Base-by-base conservation (phyloP, 2,329 filamentous ascomycete genomes). In the Lecanicillium sp. region DNA sequence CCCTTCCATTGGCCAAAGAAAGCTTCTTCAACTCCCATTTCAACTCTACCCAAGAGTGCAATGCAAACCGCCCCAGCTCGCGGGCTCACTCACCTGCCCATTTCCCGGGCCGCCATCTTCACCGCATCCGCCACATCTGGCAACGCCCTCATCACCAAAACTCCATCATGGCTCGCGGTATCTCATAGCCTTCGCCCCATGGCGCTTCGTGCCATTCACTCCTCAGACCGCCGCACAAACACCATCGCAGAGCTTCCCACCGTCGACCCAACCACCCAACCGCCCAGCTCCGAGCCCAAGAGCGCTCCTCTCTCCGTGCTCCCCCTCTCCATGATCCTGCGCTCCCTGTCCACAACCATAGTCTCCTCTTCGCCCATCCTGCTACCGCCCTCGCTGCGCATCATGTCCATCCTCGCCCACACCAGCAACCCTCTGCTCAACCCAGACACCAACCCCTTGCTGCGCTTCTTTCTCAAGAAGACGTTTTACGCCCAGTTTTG, bases 401-500 rank as follows among this genome's bases (percentile, higher is more conserved):
- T 83, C 42, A 82, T 94, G 62, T 73, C 70, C 6, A 57, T 73
- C 16, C 73, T 94, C 49, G 83, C 88, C 9, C 71, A 86, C 56
- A 80, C 83, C 18, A 73, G 73, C 36, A 80, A 67, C 41, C 64
- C 74, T 2, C 39, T 88, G 0, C 68, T 92, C 41, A 81, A 82
- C 57, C 80, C 87, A 4, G 86, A 94, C 54, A 69, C 64, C 37
- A 95, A 94, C 55, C 77, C 77, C 0, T 33, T 90, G 2, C 69
- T 94, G 13, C 73, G 78, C 31, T 75, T 68, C 43, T 55, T 88
- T 30, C 67, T 95, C 35, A 87, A 88, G 57, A 75, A 80, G 54
- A 94, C 86, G 0, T 88, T 95, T 51, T 95, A 95, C 57, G 78
- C 80, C 17, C 89, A 95, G 52, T 95, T 94, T 60, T 95, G 89